Evolutionary conservation across 768 basidiomycete species (phyloP).

Genomic region (Mycena venus): DNA sequence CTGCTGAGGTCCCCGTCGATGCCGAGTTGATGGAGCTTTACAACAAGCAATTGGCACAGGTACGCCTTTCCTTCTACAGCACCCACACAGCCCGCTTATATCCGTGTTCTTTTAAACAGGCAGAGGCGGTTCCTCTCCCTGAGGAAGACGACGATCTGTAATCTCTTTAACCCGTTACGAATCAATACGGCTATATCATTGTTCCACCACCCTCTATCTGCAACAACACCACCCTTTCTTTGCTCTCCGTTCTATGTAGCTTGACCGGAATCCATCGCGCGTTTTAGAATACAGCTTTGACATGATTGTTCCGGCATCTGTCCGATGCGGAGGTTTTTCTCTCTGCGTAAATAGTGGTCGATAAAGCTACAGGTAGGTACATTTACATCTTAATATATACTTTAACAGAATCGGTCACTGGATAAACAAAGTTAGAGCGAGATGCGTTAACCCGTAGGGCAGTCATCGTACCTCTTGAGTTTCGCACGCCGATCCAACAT

Average conservation of each 20-base stretch:
- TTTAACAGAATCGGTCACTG: constrained; percentile 68
- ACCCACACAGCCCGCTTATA: constrained; percentile 28
- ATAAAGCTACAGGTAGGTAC: constrained; percentile 35
- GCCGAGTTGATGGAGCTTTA: constrained; percentile 83
- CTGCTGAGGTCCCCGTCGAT: constrained; percentile 93
- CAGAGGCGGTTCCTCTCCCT: constrained; percentile 93
- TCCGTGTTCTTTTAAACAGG: constrained; percentile 55
- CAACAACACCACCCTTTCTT: constrained; percentile 24
- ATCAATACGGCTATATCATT: constrained; percentile 21
- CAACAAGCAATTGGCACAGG: constrained; percentile 79
- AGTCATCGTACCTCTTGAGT: constrained; percentile 77
- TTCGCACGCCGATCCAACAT: constrained; percentile 85
- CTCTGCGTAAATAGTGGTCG: background rate
- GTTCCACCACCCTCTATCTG: constrained; percentile 34
- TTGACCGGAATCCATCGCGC: constrained; percentile 29
- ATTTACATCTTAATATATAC: constrained; percentile 22
- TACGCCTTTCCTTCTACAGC: constrained; percentile 44
- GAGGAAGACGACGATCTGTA: constrained; percentile 96
- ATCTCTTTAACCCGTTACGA: constrained; percentile 31
- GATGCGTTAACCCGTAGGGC: background rate
- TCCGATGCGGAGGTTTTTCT: no score
- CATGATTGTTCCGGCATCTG: constrained; percentile 18
- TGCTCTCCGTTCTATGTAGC: constrained; percentile 23
- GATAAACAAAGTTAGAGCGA: constrained; percentile 3
- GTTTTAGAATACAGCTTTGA: constrained; percentile 34